Percentiles rank a stretch among this genome's conserved stretches.
phyloP scores from a whole-genome alignment of 1,139 yeast species.

The Debaryomyces sp. region DNA sequence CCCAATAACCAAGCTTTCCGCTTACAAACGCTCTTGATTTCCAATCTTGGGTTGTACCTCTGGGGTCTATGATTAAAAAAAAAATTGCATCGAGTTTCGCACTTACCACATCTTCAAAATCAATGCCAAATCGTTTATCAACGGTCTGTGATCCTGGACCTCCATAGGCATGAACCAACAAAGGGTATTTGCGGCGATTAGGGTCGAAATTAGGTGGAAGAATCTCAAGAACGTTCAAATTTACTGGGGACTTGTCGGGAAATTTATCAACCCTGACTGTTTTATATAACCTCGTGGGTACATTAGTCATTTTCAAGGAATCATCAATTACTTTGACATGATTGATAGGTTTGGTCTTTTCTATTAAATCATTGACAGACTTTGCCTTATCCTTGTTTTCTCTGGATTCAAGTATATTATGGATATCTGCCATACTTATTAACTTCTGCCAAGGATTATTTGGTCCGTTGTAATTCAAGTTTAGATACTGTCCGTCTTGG shows the following conservation, averaged over 20 bases:
- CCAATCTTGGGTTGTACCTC: slow-evolving; percentile 96
- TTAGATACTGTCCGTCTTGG: slow-evolving; percentile 54
- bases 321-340: slow-evolving; percentile 27
- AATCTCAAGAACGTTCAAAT: slow-evolving; percentile 72
- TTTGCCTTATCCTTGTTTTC: slow-evolving; percentile 6
- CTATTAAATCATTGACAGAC: slow-evolving; percentile 23
- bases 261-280: slow-evolving; percentile 48
- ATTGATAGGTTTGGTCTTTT: slow-evolving; percentile 33
- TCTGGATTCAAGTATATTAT: slow-evolving; percentile 19
- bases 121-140: slow-evolving; percentile 53
- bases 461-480: slow-evolving; percentile 65
- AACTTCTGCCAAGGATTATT: slow-evolving; percentile 64
- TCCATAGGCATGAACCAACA: slow-evolving; percentile 84
- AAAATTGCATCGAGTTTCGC: slow-evolving; percentile 75
- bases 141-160: slow-evolving; percentile 92
- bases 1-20: slow-evolving; percentile 79
- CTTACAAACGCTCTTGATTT: slow-evolving; percentile 66
- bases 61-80: slow-evolving; percentile 82
- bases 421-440: slow-evolving; percentile 45
- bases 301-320: slow-evolving; percentile 33
- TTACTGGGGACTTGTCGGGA: slow-evolving; percentile 40
- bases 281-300: slow-evolving; percentile 60
- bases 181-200: slow-evolving; percentile 60
- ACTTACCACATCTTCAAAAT: slow-evolving; percentile 71
- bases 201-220: slow-evolving; percentile 72